Evolutionary conservation across 140 eudicot genomes (phyloP), one percentile per base, ranked within the genome.

Genomic region (Bidens hawaiensis): DNA sequence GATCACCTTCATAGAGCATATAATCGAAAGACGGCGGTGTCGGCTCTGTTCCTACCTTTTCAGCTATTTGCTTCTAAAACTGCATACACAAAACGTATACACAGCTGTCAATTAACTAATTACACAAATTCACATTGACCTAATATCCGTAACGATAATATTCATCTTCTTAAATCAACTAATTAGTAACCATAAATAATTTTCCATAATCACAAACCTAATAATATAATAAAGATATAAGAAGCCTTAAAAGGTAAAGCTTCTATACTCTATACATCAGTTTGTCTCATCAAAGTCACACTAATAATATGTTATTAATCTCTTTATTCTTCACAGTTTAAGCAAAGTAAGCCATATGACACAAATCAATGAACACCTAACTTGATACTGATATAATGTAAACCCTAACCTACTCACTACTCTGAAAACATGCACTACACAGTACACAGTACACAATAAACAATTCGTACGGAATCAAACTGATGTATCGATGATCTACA

Each of bases 1-100:
- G 95, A 60, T 86, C 95, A 6, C 90, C 95, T 77, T 83, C 95
- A 57, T 86, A 86, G 62, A 86, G 95, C 79, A 83, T 87, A 17
- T 80, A 86, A 76, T 86, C 90, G 46, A 86, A 86, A 62, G 83
- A 75, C 62, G 82, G 71, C 12, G 62, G 59, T 22, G 69, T 58
- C 14, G 82, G 19, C 56, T 65, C 54, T 53, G 79, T 36, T 75
- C 65, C 75, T 54, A 11, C 56, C 42, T 60, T 60, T 67, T 77
- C 79, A 24, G 82, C 69, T 87, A 86, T 86, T 67, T 51, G 34
- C 62, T 57, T 63, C 14, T 34, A 62, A 57, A 71, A 66, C 73
- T 62, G 61, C 17, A 15, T 42, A 42, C 48, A 58, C 17, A 22
- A 43, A 30, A 67, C 22, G 31, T 28, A n/a, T 19, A 64, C 23